phyloP scores from a whole-genome alignment of 2,329 filamentous ascomycete genomes.

The Fulvia fulva region DNA sequence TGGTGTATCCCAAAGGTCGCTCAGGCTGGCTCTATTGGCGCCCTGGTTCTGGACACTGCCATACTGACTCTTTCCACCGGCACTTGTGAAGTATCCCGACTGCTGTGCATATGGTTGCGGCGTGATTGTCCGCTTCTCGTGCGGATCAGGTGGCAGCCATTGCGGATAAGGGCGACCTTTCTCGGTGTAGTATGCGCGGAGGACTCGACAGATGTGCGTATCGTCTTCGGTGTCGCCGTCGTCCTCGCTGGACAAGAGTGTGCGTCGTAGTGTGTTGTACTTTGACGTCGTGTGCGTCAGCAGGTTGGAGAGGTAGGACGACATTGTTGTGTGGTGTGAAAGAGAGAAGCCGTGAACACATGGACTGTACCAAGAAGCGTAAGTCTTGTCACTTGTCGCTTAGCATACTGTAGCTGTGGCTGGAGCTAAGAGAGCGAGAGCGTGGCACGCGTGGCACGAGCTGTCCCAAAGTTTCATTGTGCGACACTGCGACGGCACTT shows the following conservation, averaged over 20 bases:
- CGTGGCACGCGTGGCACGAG: too few species aligned
- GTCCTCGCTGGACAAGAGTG: conserved; percentile 61
- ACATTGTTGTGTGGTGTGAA: conserved; percentile 50
- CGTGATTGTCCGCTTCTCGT: conserved; percentile 47
- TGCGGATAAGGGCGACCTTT: conserved; percentile 74
- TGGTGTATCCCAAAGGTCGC: conserved; percentile 57
- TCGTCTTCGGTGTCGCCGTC: conserved; percentile 69
- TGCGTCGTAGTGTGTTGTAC: conserved; percentile 57
- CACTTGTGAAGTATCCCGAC: conserved; percentile 31
- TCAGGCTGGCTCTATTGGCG: conserved; percentile 47
- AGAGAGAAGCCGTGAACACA: background rate
- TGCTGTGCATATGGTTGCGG: conserved; percentile 34
- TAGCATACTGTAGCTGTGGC: too few species aligned
- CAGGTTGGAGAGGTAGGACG: conserved; percentile 76
- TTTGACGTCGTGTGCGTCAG: conserved; percentile 54
- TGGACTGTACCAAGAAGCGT: background rate
- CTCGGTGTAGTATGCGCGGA: conserved; percentile 88
- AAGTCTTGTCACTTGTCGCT: too few species aligned
- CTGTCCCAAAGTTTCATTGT: background rate
- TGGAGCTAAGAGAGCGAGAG: too few species aligned
- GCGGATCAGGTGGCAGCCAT: conserved; percentile 91
- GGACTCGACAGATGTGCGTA: conserved; percentile 88
- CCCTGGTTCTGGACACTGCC: conserved; percentile 28
- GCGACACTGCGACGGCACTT: too few species aligned
- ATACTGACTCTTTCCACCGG: conserved; percentile 30